These are phyloP conservation scores for Holtermanniella nyarrowii DNA, from an alignment of 768 basidiomycete genomes.

Conservation along the genomic window DNA sequence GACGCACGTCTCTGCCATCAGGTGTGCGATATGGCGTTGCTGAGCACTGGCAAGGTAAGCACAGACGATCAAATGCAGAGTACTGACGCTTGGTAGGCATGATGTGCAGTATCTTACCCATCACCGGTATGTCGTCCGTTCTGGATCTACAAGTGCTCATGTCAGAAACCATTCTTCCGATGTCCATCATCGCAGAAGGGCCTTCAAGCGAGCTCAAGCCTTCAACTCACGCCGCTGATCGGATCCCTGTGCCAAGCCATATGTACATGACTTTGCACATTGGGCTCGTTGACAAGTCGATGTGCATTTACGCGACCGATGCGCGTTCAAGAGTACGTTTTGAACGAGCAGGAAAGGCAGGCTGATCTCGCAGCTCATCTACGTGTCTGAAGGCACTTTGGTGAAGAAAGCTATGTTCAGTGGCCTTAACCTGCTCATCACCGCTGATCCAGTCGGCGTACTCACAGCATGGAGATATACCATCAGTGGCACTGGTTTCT, in stretches of 20 bases:
- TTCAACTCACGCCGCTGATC: constrained; percentile 5
- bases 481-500: constrained; percentile 33
- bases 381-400: constrained; percentile 63
- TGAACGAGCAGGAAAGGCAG: not conserved
- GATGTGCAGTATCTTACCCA: constrained; percentile 30
- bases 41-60: constrained; percentile 64
- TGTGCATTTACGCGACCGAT: constrained; percentile 19
- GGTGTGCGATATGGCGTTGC: constrained; percentile 65
- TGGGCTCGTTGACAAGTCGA: constrained; percentile 29
- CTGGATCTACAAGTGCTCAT: not conserved
- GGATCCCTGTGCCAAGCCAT: constrained; percentile 19
- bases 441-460: constrained; percentile 67
- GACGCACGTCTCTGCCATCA: constrained; percentile 60
- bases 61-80: not conserved
- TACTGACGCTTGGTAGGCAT: constrained; percentile 11
- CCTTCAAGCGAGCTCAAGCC: constrained; percentile 17
- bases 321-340: constrained; percentile 3
- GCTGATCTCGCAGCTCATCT: constrained; percentile 49
- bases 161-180: constrained; percentile 18
- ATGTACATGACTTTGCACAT: constrained; percentile 27
- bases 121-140: constrained; percentile 5
- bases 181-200: constrained; percentile 10
- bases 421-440: constrained; percentile 61
- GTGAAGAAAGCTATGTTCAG: constrained; percentile 70
- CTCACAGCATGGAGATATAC: constrained; percentile 73